phyloP scores from a whole-genome alignment of 306 rosid genomes.

The Vigna nakashimae region DNA sequence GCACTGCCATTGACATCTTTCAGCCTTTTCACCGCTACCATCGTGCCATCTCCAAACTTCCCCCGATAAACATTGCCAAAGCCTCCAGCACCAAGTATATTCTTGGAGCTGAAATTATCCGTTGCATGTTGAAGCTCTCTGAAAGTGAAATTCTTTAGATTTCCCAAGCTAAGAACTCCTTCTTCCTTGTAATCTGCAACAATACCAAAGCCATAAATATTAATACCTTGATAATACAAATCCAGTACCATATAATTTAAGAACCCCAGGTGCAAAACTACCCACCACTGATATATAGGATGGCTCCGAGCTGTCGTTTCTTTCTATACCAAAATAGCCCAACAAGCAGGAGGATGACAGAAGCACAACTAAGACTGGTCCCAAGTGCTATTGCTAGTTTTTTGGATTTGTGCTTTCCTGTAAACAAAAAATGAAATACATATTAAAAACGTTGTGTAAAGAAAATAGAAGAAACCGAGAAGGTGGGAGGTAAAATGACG shows the following conservation, averaged over 20 bases:
- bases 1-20: conserved; percentile 89
- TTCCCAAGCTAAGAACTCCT: conserved; percentile 80
- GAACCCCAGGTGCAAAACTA: conserved; percentile 22
- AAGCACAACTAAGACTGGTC: conserved; percentile 71
- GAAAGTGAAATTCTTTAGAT: conserved; percentile 79
- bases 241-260: conserved; percentile 16
- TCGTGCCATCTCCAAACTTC: conserved; percentile 79
- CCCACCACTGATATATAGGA: conserved; percentile 76
- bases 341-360: conserved; percentile 56
- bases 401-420: conserved; percentile 71
- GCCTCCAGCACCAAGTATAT: conserved; percentile 97
- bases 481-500: conserved; percentile 6
- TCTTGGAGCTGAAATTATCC: conserved; percentile 75
- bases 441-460: not conserved
- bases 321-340: conserved; percentile 69
- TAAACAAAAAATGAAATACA: not conserved
- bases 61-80: conserved; percentile 95
- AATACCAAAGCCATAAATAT: conserved; percentile 31
- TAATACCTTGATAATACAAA: not conserved
- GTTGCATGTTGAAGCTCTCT: conserved; percentile 91
- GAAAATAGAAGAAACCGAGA: conserved; percentile 22
- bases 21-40: conserved; percentile 95
- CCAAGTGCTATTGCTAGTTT: conserved; percentile 86
- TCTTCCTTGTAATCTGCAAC: conserved; percentile 78
- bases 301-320: conserved; percentile 65